Percentiles rank a stretch among this genome's conserved stretches.
Conservation (phyloP, 2,329 filamentous ascomycete species). For the Eurotiales sp. region DNA sequence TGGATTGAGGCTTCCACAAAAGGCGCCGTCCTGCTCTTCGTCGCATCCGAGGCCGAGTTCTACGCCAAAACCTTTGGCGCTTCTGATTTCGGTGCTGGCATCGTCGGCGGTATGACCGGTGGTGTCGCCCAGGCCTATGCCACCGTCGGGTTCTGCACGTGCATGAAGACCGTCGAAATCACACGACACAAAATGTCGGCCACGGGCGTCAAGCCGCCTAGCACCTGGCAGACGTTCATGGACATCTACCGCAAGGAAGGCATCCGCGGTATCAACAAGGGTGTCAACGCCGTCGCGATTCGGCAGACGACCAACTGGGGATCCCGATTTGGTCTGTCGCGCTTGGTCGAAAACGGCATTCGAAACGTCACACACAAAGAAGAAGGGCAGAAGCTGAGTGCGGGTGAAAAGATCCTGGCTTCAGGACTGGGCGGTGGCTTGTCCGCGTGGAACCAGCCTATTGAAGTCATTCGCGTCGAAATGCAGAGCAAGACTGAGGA, state of each 20-base stretch:
- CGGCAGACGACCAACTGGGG: slow-evolving; percentile 99
- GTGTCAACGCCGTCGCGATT: slow-evolving; percentile 97
- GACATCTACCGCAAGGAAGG: slow-evolving; percentile 94
- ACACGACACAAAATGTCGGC: slow-evolving; percentile 95
- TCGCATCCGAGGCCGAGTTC: slow-evolving; percentile 97
- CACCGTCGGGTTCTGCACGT: slow-evolving; percentile 99
- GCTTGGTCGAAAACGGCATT: slow-evolving; percentile 87
- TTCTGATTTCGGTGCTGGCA: slow-evolving; percentile 81
- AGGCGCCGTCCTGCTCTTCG: slow-evolving; percentile 97
- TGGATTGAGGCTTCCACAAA: slow-evolving; percentile 99
- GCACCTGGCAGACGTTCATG: slow-evolving; percentile 94
- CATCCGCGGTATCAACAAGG: slow-evolving; percentile 93
- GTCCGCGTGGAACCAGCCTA: slow-evolving; percentile 98
- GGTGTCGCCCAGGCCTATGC: slow-evolving; percentile 98
- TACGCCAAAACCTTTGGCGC: slow-evolving; percentile 81
- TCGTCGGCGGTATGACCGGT: slow-evolving; percentile 84
- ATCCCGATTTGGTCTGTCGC: slow-evolving; percentile 86
- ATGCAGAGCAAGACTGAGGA: slow-evolving; percentile 99
- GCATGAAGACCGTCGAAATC: slow-evolving; percentile 99
- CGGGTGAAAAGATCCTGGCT: slow-evolving; percentile 83
- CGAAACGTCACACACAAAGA: slow-evolving; percentile 74
- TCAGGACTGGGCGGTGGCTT: slow-evolving; percentile 87
- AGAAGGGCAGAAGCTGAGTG: slow-evolving; percentile 70
- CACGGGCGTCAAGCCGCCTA: slow-evolving; percentile 74
- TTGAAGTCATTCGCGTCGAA: slow-evolving; percentile 98